phyloP scores from a whole-genome alignment of 2,329 filamentous ascomycete species.

The Colletotrichum gigasporum region DNA sequence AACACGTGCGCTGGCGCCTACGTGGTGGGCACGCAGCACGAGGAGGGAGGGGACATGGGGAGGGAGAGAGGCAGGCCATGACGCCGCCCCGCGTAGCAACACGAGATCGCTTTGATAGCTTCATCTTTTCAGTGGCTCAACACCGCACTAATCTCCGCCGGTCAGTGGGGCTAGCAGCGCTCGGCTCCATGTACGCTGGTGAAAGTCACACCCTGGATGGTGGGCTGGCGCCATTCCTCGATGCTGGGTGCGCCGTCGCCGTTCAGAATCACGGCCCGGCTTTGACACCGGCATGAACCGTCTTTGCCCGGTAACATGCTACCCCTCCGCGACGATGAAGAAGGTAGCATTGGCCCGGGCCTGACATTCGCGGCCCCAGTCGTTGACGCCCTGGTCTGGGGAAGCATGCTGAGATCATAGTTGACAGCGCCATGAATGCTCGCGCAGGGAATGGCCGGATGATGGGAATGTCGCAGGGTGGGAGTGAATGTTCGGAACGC shows the following conservation, averaged over 20 bases:
- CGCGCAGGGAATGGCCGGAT: slow-evolving; percentile 9
- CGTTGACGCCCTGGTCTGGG: background rate
- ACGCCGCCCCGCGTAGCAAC: slow-evolving; percentile 3
- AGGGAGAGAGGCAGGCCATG: slow-evolving; percentile 10
- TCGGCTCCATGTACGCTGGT: slow-evolving; percentile 13
- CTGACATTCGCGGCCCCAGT: background rate
- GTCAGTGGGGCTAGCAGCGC: slow-evolving; percentile 13
- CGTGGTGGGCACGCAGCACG: background rate
- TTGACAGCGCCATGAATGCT: background rate
- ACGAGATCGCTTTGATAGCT: slow-evolving; percentile 15
- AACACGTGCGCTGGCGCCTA: background rate
- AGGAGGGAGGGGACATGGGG: background rate
- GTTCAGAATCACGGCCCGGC: background rate
- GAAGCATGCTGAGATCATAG: slow-evolving; percentile 17
- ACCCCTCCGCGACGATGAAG: too few relatives aligned
- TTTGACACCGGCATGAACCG: too few relatives aligned
- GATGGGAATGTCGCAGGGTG: background rate
- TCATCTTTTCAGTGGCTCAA: slow-evolving; percentile 7
- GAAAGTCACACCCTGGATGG: slow-evolving; percentile 3
- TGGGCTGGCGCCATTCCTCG: slow-evolving; percentile 6
- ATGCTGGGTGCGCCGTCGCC: background rate
- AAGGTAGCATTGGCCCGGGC: too few relatives aligned
- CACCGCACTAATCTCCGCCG: slow-evolving; percentile 20
- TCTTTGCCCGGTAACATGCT: too few relatives aligned
- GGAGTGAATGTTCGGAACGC: background rate